Conservation (phyloP, 1,139 yeast genomes). For the Chernovozyma sophiae-reginae region DNA sequence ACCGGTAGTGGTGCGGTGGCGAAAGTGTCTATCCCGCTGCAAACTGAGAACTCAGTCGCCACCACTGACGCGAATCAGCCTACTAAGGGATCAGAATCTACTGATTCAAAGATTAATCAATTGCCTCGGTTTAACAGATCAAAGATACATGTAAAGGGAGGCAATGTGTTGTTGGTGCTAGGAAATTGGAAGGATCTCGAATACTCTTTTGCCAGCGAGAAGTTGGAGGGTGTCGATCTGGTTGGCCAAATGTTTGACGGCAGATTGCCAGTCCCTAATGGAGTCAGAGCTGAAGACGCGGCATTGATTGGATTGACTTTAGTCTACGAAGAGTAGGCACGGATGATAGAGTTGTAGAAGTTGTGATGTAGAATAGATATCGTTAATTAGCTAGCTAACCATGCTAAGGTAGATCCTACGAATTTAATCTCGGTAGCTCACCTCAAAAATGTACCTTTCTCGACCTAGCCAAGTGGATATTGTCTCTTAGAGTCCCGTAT, state of each 20-base stretch:
- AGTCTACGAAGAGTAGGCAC: slow-evolving; percentile 7
- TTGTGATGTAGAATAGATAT: no score
- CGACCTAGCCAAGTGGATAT: no score
- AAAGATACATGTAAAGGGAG: slow-evolving; percentile 15
- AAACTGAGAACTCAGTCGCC: background rate
- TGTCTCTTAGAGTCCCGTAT: no score
- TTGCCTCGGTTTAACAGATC: slow-evolving; percentile 4
- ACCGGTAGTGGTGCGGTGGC: background rate
- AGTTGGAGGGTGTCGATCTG: slow-evolving; percentile 49
- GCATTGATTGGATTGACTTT: slow-evolving; percentile 58
- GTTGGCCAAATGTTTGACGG: slow-evolving; percentile 70
- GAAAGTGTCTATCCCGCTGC: background rate
- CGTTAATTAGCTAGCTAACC: no score
- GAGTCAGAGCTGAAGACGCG: slow-evolving; percentile 69
- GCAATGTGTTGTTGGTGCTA: slow-evolving; percentile 50
- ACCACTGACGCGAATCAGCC: no score
- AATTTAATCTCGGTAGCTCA: no score
- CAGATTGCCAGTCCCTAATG: slow-evolving; percentile 47
- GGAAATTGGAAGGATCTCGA: slow-evolving; percentile 62
- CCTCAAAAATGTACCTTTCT: no score
- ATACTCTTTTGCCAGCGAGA: slow-evolving; percentile 44
- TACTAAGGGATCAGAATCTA: no score
- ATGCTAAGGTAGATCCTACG: no score
- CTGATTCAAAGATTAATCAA: background rate
- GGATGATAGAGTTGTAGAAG: no score